A percentile compares a stretch with the other conserved stretches of the same genome.
phyloP scores from a whole-genome alignment of 2,329 filamentous ascomycete genomes.

The Diaporthe sp. region DNA sequence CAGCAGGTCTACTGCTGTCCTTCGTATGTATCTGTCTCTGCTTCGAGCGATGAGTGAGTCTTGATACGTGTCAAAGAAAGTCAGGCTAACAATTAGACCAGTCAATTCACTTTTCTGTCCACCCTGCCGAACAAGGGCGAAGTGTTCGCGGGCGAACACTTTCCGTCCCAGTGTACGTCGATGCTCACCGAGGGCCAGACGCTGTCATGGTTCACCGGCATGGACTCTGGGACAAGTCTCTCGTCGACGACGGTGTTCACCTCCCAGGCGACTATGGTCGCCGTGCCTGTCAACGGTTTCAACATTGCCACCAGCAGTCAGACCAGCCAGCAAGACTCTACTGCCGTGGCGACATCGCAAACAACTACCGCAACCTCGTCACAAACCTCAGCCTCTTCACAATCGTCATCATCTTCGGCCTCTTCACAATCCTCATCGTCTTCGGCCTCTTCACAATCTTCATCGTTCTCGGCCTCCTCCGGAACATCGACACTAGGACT shows the following conservation, averaged over 20 bases:
- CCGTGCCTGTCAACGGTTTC: background rate
- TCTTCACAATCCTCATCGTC: background rate
- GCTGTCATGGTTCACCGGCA: background rate
- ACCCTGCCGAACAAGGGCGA: too few relatives aligned
- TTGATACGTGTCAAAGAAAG: too few relatives aligned
- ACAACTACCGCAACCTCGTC: background rate
- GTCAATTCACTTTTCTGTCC: background rate
- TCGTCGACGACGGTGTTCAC: background rate
- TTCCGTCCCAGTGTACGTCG: background rate
- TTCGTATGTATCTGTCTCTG: background rate
- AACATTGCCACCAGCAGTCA: background rate
- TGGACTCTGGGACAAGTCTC: background rate
- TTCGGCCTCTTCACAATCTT: background rate
- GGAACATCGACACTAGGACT: background rate
- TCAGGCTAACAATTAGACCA: background rate
- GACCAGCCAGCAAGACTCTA: too few relatives aligned
- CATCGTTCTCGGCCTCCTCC: background rate
- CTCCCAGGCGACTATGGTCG: background rate
- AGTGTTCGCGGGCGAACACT: background rate
- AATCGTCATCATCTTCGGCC: background rate
- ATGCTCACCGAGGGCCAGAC: background rate
- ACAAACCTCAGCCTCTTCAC: background rate
- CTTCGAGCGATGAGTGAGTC: background rate
- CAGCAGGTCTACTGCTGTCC: background rate
- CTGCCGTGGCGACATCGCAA: background rate